Conservation (phyloP, 306 rosid species). For the Prosopis cineraria region DNA sequence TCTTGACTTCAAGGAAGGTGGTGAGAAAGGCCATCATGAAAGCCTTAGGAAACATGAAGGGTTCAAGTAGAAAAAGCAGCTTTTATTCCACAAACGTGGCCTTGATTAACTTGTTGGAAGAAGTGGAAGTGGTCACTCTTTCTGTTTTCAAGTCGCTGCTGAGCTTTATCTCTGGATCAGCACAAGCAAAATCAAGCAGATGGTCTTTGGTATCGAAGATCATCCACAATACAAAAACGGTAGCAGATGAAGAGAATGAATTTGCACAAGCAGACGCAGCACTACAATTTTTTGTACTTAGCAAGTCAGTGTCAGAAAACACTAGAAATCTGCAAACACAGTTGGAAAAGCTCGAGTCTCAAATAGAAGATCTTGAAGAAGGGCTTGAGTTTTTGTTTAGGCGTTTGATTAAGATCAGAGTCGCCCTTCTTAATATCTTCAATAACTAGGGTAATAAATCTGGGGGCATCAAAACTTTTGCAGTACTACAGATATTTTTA, state of each 20-base stretch:
- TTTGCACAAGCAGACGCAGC: neutral
- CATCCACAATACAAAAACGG: neutral
- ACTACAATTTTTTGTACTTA: neutral
- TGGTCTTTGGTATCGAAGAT: constrained; percentile 2
- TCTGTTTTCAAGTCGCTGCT: constrained; percentile 28
- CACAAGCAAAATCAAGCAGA: neutral
- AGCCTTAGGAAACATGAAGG: constrained; percentile 28
- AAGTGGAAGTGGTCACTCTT: constrained; percentile 23
- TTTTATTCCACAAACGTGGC: neutral
- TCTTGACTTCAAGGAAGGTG: constrained; percentile 36
- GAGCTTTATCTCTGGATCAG: constrained; percentile 28
- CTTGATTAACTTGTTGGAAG: constrained; percentile 29
- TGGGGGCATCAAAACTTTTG: neutral
- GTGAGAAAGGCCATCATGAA: constrained; percentile 30
- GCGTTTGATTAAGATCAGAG: neutral
- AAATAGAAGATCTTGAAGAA: neutral
- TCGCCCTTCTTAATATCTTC: neutral
- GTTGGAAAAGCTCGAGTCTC: neutral
- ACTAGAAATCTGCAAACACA: neutral
- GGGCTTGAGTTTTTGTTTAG: neutral
- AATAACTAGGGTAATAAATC: neutral
- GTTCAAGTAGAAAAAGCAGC: constrained; percentile 4
- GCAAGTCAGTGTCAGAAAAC: neutral
- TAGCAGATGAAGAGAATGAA: neutral
- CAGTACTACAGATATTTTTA: neutral